phyloP scores from a whole-genome alignment of 306 rosid genomes.

The Rosa multiflora region DNA sequence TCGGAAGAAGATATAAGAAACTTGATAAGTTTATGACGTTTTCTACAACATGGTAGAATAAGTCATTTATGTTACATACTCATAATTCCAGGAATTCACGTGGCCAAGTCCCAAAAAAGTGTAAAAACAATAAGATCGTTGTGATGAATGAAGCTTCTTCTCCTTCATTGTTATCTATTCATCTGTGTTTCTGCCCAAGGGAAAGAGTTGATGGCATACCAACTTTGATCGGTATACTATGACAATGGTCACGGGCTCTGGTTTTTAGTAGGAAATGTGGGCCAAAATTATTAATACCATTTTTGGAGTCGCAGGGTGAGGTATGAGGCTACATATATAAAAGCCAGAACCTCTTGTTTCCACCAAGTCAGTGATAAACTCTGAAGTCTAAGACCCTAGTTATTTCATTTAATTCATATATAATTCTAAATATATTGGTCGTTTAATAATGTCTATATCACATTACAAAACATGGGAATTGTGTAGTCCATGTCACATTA shows the following conservation, averaged over 20 bases:
- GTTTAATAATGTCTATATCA: not conserved
- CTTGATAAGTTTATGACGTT: not conserved
- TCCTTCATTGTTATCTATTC: not conserved
- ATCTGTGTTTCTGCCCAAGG: not conserved
- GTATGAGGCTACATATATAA: not conserved
- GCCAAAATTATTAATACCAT: not conserved
- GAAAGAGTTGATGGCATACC: not conserved
- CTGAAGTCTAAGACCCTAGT: not conserved
- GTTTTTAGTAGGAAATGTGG: not conserved
- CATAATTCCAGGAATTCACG: not conserved
- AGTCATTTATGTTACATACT: not conserved
- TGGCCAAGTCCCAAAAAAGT: not conserved
- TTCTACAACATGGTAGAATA: not conserved
- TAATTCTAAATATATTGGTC: not conserved
- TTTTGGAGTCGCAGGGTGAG: not conserved
- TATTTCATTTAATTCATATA: not conserved
- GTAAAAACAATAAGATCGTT: not conserved
- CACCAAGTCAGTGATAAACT: not conserved
- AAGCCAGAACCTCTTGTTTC: not conserved
- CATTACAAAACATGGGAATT: constrained; percentile 4
- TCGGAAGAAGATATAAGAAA: not conserved
- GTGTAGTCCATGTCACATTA: constrained; percentile 9
- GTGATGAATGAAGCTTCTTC: constrained; percentile 10
- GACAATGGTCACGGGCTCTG: constrained; percentile 31
- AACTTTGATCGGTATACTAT: not conserved